These are phyloP conservation scores for Phycomyces nitens DNA, from an alignment of 192 early-diverging fungal species.

Conservation along the genomic window DNA sequence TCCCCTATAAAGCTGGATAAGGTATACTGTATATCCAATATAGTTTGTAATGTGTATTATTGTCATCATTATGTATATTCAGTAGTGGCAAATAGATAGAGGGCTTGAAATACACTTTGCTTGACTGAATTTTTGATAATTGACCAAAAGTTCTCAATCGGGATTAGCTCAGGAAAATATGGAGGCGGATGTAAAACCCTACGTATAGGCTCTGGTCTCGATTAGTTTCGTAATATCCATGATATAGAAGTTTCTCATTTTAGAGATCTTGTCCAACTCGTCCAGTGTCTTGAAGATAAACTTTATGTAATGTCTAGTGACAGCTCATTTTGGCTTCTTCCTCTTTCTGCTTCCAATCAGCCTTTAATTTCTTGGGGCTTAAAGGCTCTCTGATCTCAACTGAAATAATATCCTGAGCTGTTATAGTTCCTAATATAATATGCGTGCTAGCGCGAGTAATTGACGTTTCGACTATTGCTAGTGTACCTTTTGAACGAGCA, in stretches of 20 bases:
- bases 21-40: too few species aligned
- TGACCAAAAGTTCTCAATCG: neutral
- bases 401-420: conserved; percentile 8
- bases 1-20: too few species aligned
- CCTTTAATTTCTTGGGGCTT: conserved; percentile 7
- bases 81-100: too few species aligned
- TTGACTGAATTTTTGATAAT: neutral
- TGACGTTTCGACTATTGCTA: conserved; percentile 8
- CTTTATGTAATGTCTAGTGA: conserved; percentile 2
- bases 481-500: conserved; percentile 17
- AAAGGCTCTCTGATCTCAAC: conserved; percentile 14
- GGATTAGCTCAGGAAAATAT: neutral
- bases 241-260: conserved; percentile 18
- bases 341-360: conserved; percentile 4
- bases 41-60: too few species aligned
- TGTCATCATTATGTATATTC: too few species aligned
- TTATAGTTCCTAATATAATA: conserved; percentile 10
- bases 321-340: neutral
- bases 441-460: conserved; percentile 6
- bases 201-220: neutral
- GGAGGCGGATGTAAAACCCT: neutral
- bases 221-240: conserved; percentile 5
- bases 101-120: too few species aligned
- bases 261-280: conserved; percentile 7
- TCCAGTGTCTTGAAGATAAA: conserved; percentile 9